phyloP scores from a whole-genome alignment of 2,329 filamentous ascomycete species.

The Botryotinia calthae region DNA sequence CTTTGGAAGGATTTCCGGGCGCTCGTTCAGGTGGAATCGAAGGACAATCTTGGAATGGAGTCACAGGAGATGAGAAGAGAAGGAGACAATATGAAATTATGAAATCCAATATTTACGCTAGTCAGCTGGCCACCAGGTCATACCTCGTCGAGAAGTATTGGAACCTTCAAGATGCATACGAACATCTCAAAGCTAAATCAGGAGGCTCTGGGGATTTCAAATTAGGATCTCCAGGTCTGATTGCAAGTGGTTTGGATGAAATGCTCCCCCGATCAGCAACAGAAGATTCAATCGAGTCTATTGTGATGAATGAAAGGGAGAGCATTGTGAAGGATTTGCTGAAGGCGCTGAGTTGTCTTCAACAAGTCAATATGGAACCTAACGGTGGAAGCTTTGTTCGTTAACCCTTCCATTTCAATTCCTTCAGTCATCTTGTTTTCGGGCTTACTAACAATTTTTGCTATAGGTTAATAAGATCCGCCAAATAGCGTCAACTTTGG shows the following conservation, averaged over 20 bases:
- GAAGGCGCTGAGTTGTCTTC: conserved; percentile 70
- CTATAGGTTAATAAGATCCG: conserved; percentile 72
- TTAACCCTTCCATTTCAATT: conserved; percentile 24
- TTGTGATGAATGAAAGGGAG: conserved; percentile 74
- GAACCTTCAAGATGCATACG: conserved; percentile 66
- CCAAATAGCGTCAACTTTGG: conserved; percentile 75
- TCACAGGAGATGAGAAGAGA: conserved; percentile 41
- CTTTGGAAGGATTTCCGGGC: conserved; percentile 43
- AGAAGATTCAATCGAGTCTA: conserved; percentile 41
- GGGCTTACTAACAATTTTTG: conserved; percentile 18
- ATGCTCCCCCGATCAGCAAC: conserved; percentile 42
- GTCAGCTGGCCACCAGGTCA: conserved; percentile 75
- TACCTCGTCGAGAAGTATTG: conserved; percentile 87
- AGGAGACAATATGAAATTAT: conserved; percentile 81
- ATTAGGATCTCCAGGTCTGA: conserved; percentile 29
- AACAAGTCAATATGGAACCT: conserved; percentile 80
- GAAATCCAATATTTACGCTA: conserved; percentile 85
- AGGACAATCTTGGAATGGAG: conserved; percentile 33
- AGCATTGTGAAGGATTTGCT: conserved; percentile 79
- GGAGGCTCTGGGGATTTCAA: conserved; percentile 10
- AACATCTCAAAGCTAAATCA: conserved; percentile 43
- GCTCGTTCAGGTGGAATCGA: conserved; percentile 28
- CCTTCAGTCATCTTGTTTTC: background rate
- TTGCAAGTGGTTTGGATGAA: conserved; percentile 33
- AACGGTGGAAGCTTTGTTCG: conserved; percentile 63